Evolutionary conservation across 2,329 filamentous ascomycete species (phyloP).

Genomic region (Scolecobasidium constrictum): DNA sequence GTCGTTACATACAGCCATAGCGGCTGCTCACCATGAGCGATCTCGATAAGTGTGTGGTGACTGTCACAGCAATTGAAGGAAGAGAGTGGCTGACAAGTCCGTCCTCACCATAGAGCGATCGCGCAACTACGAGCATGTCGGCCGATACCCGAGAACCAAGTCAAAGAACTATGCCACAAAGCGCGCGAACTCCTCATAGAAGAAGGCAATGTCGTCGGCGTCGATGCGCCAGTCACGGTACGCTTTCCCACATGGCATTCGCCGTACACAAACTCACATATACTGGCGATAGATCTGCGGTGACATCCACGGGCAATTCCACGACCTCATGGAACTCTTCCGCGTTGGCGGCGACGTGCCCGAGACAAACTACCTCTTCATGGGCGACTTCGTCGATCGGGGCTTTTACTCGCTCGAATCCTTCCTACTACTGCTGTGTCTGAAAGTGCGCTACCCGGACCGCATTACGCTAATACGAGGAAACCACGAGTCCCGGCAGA

Average conservation of each 20-base stretch:
- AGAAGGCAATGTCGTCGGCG: conserved; percentile 92
- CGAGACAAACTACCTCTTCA: conserved; percentile 94
- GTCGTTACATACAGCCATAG: too few species aligned
- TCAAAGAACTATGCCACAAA: conserved; percentile 94
- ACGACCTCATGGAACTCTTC: conserved; percentile 94
- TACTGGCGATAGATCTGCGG: conserved; percentile 62
- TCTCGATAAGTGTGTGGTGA: conserved; percentile 63
- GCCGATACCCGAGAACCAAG: conserved; percentile 89
- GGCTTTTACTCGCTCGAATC: conserved; percentile 97
- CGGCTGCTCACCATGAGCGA: conserved; percentile 61
- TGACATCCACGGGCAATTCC: conserved; percentile 94
- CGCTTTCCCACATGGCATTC: conserved; percentile 19
- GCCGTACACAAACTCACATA: conserved; percentile 9
- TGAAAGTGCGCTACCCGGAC: conserved; percentile 95
- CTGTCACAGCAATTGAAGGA: neutral
- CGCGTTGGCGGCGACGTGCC: conserved; percentile 87
- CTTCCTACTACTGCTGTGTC: conserved; percentile 85
- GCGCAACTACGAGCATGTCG: conserved; percentile 90
- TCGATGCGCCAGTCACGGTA: conserved; percentile 89
- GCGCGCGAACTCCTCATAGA: conserved; percentile 92
- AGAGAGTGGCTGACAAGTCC: conserved; percentile 8
- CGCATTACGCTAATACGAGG: conserved; percentile 93
- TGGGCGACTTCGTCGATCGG: conserved; percentile 97
- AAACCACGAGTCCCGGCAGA: conserved; percentile 93
- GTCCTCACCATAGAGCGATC: conserved; percentile 59